Percentiles rank a stretch among this genome's conserved stretches.
Conservation (phyloP, 2,329 filamentous ascomycete genomes). For the Eurotiales sp. region DNA sequence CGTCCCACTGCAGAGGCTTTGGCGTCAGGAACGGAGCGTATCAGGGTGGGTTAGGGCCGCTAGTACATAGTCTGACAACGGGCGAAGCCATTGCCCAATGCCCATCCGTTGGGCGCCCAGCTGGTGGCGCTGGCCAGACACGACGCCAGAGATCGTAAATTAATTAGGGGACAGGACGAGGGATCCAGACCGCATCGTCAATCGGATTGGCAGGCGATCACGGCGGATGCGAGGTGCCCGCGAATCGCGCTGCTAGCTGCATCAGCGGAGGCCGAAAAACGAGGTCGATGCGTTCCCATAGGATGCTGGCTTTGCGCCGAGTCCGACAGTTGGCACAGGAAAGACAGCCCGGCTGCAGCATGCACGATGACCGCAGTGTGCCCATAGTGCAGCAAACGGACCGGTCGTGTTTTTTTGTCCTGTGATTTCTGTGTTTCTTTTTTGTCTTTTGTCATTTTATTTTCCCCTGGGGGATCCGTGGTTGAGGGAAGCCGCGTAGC, state of each 20-base stretch:
- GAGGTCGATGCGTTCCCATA: background rate
- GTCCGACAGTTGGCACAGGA: constrained; percentile 5
- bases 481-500: background rate
- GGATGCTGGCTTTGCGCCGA: too few species aligned
- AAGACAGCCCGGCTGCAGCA: background rate
- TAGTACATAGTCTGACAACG: constrained; percentile 1
- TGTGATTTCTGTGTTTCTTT: too few species aligned
- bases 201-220: constrained; percentile 10
- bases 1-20: constrained; percentile 1
- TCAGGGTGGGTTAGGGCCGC: background rate
- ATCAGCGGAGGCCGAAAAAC: background rate
- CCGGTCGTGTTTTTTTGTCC: background rate
- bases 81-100: too few species aligned
- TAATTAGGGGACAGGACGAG: background rate
- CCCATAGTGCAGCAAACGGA: background rate
- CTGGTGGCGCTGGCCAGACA: constrained; percentile 11
- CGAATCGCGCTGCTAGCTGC: background rate
- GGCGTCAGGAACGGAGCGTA: constrained; percentile 2
- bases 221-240: background rate
- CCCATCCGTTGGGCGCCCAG: constrained; percentile 2
- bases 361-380: background rate
- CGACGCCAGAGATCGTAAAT: constrained; percentile 1
- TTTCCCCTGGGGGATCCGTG: background rate
- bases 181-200: constrained; percentile 3
- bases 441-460: background rate